A percentile compares a stretch with the other conserved stretches of the same genome.
Evolutionary conservation across 225 moss, liverwort and hornwort genomes (phyloP).

Genomic region (Neckera pumila): DNA sequence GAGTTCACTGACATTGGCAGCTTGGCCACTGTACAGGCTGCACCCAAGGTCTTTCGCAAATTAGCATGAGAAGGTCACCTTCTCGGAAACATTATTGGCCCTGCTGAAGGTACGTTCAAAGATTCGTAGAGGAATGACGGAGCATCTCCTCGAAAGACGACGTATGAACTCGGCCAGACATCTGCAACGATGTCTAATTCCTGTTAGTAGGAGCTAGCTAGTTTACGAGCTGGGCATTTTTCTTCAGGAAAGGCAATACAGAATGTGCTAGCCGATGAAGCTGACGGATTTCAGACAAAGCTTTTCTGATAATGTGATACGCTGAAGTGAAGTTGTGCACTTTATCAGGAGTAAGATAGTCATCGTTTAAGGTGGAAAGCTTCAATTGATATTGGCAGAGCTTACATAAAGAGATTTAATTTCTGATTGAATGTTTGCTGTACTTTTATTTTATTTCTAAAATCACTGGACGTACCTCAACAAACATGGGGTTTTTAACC

Average conservation of each 20-base stretch:
- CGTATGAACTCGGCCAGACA: background rate
- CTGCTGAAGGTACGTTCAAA: background rate
- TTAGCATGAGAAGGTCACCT: slow-evolving; percentile 16
- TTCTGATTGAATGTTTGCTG: background rate
- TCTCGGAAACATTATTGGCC: background rate
- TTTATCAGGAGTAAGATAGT: background rate
- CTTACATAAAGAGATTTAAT: background rate
- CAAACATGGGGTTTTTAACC: background rate
- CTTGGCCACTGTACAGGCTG: slow-evolving; percentile 33
- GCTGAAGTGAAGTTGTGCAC: background rate
- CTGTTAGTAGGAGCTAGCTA: background rate
- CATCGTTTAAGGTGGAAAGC: background rate
- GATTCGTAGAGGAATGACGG: background rate
- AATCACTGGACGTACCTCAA: background rate
- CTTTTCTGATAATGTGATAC: background rate
- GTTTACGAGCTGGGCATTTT: background rate
- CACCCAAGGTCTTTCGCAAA: slow-evolving; percentile 56
- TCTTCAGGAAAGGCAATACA: background rate
- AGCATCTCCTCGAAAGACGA: background rate
- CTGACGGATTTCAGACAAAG: background rate
- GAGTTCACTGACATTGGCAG: background rate
- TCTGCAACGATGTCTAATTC: background rate
- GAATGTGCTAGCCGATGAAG: background rate
- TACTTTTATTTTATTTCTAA: background rate
- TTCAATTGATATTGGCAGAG: background rate